Evolutionary conservation across 306 rosid genomes (phyloP).

Genomic region (Vigna angularis): DNA sequence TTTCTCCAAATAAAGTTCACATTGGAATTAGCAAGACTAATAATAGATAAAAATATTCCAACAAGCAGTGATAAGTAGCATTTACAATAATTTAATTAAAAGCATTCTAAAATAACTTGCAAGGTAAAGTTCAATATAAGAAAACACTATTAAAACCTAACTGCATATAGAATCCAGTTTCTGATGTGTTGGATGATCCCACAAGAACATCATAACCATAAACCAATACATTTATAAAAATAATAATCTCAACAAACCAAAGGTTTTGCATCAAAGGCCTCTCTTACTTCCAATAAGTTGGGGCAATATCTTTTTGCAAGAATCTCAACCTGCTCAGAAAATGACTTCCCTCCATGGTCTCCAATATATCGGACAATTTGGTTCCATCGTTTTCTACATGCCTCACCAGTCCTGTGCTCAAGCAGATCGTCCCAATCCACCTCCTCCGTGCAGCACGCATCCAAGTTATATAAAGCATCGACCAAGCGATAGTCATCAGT

Average conservation of each 20-base stretch:
- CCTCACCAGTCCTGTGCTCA: constrained; percentile 73
- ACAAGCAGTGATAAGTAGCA: neutral
- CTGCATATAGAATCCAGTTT: neutral
- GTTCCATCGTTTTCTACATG: constrained; percentile 76
- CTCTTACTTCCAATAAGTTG: constrained; percentile 65
- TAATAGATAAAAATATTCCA: neutral
- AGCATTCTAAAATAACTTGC: neutral
- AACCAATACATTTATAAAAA: constrained; percentile 7
- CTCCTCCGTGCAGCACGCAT: constrained; percentile 72
- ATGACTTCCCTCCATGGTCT: constrained; percentile 59
- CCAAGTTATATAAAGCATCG: constrained; percentile 62
- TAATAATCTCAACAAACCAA: constrained; percentile 43
- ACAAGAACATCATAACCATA: neutral
- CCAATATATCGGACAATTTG: constrained; percentile 77
- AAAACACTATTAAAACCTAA: neutral
- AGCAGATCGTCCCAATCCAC: constrained; percentile 86
- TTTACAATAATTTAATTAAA: no score
- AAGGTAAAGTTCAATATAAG: neutral
- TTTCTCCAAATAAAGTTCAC: no score
- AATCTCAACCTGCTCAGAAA: constrained; percentile 77
- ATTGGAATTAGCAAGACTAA: constrained; percentile 1
- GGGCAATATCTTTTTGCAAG: constrained; percentile 66
- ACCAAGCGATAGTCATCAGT: constrained; percentile 76
- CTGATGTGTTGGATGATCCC: neutral
- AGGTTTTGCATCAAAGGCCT: constrained; percentile 61